A percentile compares a stretch with the other conserved stretches of the same genome.
Evolutionary conservation across 306 rosid species (phyloP).

Genomic region (Vigna mungo): DNA sequence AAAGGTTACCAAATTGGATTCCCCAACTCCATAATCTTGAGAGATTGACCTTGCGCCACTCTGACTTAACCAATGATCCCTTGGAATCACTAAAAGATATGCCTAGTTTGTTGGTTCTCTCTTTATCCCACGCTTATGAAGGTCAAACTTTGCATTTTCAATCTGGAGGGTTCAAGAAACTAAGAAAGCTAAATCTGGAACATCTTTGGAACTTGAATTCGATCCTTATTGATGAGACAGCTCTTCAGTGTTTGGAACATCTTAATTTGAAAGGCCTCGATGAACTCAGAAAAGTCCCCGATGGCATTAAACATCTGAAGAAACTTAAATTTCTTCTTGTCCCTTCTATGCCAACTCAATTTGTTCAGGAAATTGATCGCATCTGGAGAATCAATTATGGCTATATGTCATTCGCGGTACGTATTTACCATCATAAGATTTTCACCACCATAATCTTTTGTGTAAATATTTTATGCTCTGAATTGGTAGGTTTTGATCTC

Average conservation of each 20-base stretch:
- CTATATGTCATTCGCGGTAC: no score
- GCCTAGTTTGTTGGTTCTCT: neutral
- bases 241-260: neutral
- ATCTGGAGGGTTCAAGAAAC: neutral
- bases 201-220: fast-evolving
- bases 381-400: neutral
- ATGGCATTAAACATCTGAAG: neutral
- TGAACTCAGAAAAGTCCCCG: neutral
- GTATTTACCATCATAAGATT: no score
- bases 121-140: fast-evolving
- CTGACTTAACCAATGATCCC: neutral
- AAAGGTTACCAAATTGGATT: slow-evolving; percentile 1
- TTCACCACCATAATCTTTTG: no score
- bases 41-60: fast-evolving
- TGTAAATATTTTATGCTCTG: no score
- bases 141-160: neutral
- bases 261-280: fast-evolving
- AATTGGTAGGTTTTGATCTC: no score
- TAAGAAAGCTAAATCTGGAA: neutral
- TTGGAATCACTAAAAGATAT: neutral
- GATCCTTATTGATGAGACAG: neutral
- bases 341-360: neutral
- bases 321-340: neutral
- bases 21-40: neutral
- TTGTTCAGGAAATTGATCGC: neutral